Evolutionary conservation across 371 early-diverging fungal species (phyloP).

Genomic region (Dichotomocladium elegans): DNA sequence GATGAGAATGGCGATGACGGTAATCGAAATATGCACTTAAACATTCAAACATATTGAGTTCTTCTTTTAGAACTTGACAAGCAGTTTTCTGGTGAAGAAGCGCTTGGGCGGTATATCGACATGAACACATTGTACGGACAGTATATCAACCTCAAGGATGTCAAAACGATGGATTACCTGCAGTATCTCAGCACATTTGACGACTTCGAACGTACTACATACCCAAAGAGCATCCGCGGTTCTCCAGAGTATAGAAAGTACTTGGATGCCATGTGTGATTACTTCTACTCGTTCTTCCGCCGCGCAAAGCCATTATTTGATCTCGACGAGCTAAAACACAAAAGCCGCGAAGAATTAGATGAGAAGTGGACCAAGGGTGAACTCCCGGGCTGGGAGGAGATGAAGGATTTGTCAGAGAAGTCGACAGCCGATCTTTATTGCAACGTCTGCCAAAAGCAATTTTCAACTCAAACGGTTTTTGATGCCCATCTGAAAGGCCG

Average conservation of each 20-base stretch:
- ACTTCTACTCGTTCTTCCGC: conserved; percentile 74
- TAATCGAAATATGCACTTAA: no score
- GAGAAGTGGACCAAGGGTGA: conserved; percentile 55
- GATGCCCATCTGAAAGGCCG: conserved; percentile 83
- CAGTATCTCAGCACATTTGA: conserved; percentile 74
- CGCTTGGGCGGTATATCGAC: conserved; percentile 84
- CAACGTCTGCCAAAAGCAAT: conserved; percentile 77
- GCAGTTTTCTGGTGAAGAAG: conserved; percentile 92
- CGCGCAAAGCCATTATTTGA: conserved; percentile 82
- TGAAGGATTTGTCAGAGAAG: conserved; percentile 32
- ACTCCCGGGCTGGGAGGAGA: conserved; percentile 64
- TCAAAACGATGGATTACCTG: conserved; percentile 74
- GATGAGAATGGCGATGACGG: conserved; percentile 60
- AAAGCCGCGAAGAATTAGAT: conserved; percentile 56
- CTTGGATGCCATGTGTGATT: conserved; percentile 56
- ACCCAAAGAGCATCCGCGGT: conserved; percentile 61
- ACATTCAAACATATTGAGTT: no score
- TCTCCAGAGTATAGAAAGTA: conserved; percentile 64
- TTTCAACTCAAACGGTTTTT: conserved; percentile 82
- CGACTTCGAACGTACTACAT: conserved; percentile 55
- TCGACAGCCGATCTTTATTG: conserved; percentile 63
- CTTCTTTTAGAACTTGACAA: conserved; percentile 64
- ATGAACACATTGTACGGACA: conserved; percentile 70
- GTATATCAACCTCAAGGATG: conserved; percentile 81
- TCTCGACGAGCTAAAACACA: conserved; percentile 45